These are phyloP conservation scores for Kalmanozyma brasiliensis DNA, from an alignment of 1,284 basidiomycete genomes.

Conservation along the genomic window DNA sequence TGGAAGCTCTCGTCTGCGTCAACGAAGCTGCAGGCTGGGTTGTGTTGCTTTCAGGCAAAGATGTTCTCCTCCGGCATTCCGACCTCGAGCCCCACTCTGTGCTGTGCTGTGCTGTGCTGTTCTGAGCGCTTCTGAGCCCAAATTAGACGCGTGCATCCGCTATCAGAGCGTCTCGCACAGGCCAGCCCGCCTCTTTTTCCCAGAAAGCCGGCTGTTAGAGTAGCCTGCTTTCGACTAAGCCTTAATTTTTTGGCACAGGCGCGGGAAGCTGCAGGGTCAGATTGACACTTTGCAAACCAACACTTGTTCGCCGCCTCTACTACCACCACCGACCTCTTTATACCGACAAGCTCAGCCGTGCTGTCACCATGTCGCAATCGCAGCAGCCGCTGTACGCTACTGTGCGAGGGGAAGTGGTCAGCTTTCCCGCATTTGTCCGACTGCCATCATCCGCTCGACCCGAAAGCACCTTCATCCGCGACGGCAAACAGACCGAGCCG, in stretches of 20 bases:
- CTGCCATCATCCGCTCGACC: slow-evolving; percentile 21
- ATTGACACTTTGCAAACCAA: slow-evolving; percentile 2
- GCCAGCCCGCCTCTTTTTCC: slow-evolving; percentile 1
- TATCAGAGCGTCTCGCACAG: slow-evolving; percentile 11
- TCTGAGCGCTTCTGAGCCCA: not conserved
- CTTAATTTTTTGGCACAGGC: not conserved
- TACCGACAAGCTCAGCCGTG: not conserved
- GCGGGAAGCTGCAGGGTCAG: not conserved
- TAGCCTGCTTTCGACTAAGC: no score
- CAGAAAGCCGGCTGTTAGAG: not conserved
- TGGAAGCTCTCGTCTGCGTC: no score
- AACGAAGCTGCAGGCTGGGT: not conserved
- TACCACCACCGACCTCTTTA: slow-evolving; percentile 3
- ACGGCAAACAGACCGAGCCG: slow-evolving; percentile 1
- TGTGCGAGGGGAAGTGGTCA: not conserved
- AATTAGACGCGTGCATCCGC: not conserved
- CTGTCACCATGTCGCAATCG: slow-evolving; percentile 3
- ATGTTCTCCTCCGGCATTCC: slow-evolving; percentile 1
- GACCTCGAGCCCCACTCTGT: slow-evolving; percentile 2
- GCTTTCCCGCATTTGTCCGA: slow-evolving; percentile 23
- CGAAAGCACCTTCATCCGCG: not conserved
- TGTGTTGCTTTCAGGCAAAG: slow-evolving; percentile 37
- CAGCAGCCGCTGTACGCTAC: not conserved
- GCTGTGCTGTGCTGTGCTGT: slow-evolving; percentile 10
- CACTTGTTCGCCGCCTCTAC: not conserved